A percentile compares a stretch with the other conserved stretches of the same genome.
phyloP scores from a whole-genome alignment of 2,329 filamentous ascomycete species.

The Aspergillus ustus region DNA sequence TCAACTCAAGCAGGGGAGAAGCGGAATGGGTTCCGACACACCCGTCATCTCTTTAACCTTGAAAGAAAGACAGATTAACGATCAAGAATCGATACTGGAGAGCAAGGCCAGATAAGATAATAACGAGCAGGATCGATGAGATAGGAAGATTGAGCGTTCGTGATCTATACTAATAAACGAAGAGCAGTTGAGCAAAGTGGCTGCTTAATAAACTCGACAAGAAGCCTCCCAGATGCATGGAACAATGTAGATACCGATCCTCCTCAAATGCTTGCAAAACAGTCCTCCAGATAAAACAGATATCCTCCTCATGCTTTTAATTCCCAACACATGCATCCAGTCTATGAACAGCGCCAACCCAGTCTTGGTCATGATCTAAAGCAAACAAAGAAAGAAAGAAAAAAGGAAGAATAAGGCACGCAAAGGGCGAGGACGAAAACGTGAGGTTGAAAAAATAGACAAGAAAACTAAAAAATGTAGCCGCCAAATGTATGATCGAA shows the following conservation, averaged over 20 bases:
- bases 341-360: conserved; percentile 43
- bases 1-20: conserved; percentile 3
- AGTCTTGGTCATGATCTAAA: conserved; percentile 33
- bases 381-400: conserved; percentile 20
- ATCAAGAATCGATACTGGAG: not conserved
- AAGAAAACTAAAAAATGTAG: conserved; percentile 23
- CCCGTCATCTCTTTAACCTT: not conserved
- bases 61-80: not conserved
- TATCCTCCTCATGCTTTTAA: conserved; percentile 33
- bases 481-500: conserved; percentile 17
- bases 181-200: not conserved
- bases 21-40: not conserved
- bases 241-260: conserved; percentile 28
- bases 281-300: conserved; percentile 24
- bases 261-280: conserved; percentile 34
- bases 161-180: not conserved
- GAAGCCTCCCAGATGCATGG: conserved; percentile 44
- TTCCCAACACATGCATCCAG: conserved; percentile 38
- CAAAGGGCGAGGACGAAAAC: conserved; percentile 1
- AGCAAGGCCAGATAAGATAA: no score
- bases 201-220: conserved; percentile 23
- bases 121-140: not conserved
- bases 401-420: conserved; percentile 14
- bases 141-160: not conserved
- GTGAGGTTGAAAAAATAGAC: conserved; percentile 13